Evolutionary conservation across 768 basidiomycete genomes (phyloP), one percentile per base, ranked within the genome.

Genomic region (Leccinum boreale): DNA sequence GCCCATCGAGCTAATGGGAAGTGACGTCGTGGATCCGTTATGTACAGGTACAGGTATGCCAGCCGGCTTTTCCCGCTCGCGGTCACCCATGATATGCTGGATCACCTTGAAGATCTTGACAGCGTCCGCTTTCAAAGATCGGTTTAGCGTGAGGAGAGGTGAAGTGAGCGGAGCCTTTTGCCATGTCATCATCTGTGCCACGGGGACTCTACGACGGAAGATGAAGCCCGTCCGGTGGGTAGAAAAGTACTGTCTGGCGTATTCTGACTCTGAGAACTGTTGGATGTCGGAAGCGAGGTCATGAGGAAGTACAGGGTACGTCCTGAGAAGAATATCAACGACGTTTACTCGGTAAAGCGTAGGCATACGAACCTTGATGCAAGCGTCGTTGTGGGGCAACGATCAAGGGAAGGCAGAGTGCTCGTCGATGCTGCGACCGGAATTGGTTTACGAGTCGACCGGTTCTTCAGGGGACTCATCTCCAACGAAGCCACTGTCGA

Each of bases 31-130:
- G 7, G 81, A 79, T 7, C 76, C 69, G 53, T 79, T 78, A 57
- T 70, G 65, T 10, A 71, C 62, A 4, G 83, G 83, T 45, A 72
- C 62, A 4, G 83, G 83, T 45, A 84, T 75, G 19, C 77, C 78
- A n/a, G 79, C 74, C 3, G 79, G 70, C 57, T 78, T 81, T 58
- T 90, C 90, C 23, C 84, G 84, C 62, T 93, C 90, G 8, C 92
- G 81, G 67, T 97, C 94, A 39, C 93, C 93, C 94, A 97, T 98
- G 47, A 95, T 84, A 55, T 86, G 88, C 68, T 97, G 95, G 46
- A 96, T 83, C 26, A 92, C 85, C 67, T 90, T 92, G 82, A 97
- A 98, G 5, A 87, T 79, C 67, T 85, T 87, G 55, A 94, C 82
- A 0, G 92, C 91, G 63, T 95, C 89, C 67, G 84, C 86, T 58